phyloP scores from a whole-genome alignment of 257 asterid genomes.

The Solanum arcanum region DNA sequence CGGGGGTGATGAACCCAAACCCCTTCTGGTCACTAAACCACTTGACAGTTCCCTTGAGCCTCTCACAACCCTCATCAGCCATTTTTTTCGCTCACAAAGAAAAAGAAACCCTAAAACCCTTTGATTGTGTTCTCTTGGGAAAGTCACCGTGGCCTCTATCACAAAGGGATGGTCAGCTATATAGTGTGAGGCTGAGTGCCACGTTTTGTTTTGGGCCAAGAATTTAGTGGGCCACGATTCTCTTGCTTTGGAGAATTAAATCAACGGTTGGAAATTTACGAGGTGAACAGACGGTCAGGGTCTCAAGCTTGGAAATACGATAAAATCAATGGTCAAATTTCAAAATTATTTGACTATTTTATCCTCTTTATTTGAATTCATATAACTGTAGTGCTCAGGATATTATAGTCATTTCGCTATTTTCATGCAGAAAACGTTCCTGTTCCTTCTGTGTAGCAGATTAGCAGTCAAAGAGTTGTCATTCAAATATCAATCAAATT shows the following conservation, averaged over 20 bases:
- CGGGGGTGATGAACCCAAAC: constrained; percentile 77
- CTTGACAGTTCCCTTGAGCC: constrained; percentile 54
- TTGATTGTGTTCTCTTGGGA: not conserved
- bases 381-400: not conserved
- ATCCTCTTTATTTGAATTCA: not conserved
- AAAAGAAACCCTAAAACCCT: not conserved
- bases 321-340: not conserved
- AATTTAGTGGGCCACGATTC: not conserved
- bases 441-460: not conserved
- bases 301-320: not conserved
- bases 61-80: constrained; percentile 21
- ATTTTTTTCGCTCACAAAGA: not conserved
- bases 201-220: not conserved
- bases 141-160: not conserved
- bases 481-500: not conserved
- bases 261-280: not conserved
- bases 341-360: not conserved
- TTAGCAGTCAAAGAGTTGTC: not conserved
- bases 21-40: constrained; percentile 89
- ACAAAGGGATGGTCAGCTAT: not conserved
- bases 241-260: not conserved
- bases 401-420: not conserved
- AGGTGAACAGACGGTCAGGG: not conserved
- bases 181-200: not conserved
- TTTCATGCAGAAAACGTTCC: not conserved